These are phyloP conservation scores for Lentinula guzmanii DNA, from an alignment of 768 basidiomycete species.

Conservation along the genomic window DNA sequence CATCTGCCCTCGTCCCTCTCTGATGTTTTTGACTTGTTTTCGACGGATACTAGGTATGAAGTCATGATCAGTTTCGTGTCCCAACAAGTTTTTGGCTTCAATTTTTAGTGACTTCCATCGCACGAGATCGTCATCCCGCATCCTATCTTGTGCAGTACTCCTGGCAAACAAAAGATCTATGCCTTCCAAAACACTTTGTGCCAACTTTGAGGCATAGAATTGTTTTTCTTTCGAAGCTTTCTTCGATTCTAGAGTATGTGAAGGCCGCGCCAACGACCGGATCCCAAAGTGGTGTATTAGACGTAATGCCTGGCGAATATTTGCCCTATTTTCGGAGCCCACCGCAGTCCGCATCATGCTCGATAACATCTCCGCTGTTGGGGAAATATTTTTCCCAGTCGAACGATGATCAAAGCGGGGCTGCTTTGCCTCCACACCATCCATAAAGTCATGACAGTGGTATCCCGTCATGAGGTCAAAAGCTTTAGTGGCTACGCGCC, in stretches of 20 bases:
- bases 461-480: slow-evolving; percentile 76
- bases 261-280: slow-evolving; percentile 24
- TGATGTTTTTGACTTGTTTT: background rate
- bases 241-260: slow-evolving; percentile 19
- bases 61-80: slow-evolving; percentile 4
- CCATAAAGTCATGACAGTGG: slow-evolving; percentile 47
- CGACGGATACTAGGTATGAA: slow-evolving; percentile 6
- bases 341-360: slow-evolving; percentile 55
- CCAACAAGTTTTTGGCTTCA: slow-evolving; percentile 8
- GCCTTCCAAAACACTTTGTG: slow-evolving; percentile 35
- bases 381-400: slow-evolving; percentile 37
- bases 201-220: slow-evolving; percentile 45
- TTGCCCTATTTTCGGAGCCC: slow-evolving; percentile 38
- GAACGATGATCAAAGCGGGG: slow-evolving; percentile 37
- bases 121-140: slow-evolving; percentile 9
- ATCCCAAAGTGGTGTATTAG: slow-evolving; percentile 46
- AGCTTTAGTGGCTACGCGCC: slow-evolving; percentile 46
- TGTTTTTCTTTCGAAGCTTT: slow-evolving; percentile 26
- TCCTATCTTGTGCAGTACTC: slow-evolving; percentile 7
- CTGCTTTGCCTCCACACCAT: slow-evolving; percentile 28
- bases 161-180: slow-evolving; percentile 25
- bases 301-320: slow-evolving; percentile 56
- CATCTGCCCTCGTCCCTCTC: background rate
- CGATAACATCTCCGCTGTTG: slow-evolving; percentile 50
- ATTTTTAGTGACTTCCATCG: slow-evolving; percentile 13